A percentile compares a stretch with the other conserved stretches of the same genome.
Conservation (phyloP, 305 asterid species). For the Vinca major region DNA sequence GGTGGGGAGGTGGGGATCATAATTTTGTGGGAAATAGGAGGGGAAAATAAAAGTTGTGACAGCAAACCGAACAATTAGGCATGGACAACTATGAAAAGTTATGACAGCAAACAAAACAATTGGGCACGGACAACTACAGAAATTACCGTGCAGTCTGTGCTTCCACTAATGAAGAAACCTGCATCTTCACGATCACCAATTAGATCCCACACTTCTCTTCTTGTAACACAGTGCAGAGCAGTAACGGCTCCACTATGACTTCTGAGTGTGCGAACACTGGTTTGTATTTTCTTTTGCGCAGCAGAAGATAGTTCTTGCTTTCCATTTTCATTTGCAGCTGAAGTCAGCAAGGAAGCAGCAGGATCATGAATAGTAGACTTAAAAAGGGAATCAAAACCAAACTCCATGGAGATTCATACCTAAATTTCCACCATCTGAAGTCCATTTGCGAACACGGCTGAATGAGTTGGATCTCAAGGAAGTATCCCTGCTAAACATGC, state of each 20-base stretch:
- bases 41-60: no score
- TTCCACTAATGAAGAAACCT: constrained; percentile 88
- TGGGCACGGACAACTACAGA: constrained; percentile 5
- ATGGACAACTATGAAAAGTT: not conserved
- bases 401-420: constrained; percentile 19
- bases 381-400: constrained; percentile 7
- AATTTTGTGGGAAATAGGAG: no score
- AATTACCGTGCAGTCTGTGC: constrained; percentile 83
- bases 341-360: constrained; percentile 16
- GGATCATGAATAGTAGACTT: constrained; percentile 5
- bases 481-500: constrained; percentile 88
- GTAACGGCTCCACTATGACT: constrained; percentile 89
- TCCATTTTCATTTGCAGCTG: constrained; percentile 55
- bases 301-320: constrained; percentile 57
- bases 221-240: constrained; percentile 84
- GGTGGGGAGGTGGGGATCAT: no score
- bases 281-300: constrained; percentile 75
- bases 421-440: constrained; percentile 49
- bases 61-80: not conserved
- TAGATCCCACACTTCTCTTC: constrained; percentile 91
- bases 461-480: constrained; percentile 55
- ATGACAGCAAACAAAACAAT: no score
- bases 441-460: constrained; percentile 54
- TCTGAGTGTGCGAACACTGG: constrained; percentile 73
- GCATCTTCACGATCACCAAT: constrained; percentile 94